Conservation (phyloP, 2,329 filamentous ascomycete species). For the Trichoderma sp. region DNA sequence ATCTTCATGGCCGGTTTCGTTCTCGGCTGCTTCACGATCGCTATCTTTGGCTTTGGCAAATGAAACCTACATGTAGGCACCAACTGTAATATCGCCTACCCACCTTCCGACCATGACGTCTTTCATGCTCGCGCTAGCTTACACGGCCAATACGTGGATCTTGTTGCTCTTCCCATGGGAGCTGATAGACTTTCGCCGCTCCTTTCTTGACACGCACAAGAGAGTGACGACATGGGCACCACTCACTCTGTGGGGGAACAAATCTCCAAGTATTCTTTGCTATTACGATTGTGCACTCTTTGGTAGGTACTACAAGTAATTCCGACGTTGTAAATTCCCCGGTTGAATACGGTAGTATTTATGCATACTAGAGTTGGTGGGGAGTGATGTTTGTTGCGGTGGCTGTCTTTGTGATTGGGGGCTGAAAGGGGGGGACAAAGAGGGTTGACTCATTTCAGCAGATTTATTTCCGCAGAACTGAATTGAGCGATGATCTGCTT, state of each 20-base stretch:
- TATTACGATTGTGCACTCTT: slow-evolving; percentile 51
- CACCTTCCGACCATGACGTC: slow-evolving; percentile 53
- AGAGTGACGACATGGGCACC: slow-evolving; percentile 53
- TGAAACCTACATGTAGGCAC: slow-evolving; percentile 52
- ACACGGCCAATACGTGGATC: slow-evolving; percentile 68
- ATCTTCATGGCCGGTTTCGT: slow-evolving; percentile 63
- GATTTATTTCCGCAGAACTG: slow-evolving; percentile 46
- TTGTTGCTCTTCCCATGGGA: slow-evolving; percentile 71
- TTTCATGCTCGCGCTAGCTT: slow-evolving; percentile 67
- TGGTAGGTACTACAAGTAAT: slow-evolving; percentile 49
- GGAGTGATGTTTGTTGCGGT: slow-evolving; percentile 64
- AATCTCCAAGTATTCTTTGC: slow-evolving; percentile 51
- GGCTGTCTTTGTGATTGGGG: slow-evolving; percentile 63
- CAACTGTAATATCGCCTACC: slow-evolving; percentile 60
- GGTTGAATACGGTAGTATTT: slow-evolving; percentile 65
- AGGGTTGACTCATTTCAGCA: slow-evolving; percentile 54
- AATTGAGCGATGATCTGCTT: neutral
- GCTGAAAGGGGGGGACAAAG: slow-evolving; percentile 71
- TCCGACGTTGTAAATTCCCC: slow-evolving; percentile 67
- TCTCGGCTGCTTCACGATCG: slow-evolving; percentile 58
- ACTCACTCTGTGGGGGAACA: slow-evolving; percentile 53
- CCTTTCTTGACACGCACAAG: slow-evolving; percentile 59
- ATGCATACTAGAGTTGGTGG: slow-evolving; percentile 68
- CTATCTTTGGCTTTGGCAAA: slow-evolving; percentile 56
- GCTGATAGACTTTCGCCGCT: slow-evolving; percentile 64